Conservation (phyloP, 129 eudicot species). For the Tagetes erecta region DNA sequence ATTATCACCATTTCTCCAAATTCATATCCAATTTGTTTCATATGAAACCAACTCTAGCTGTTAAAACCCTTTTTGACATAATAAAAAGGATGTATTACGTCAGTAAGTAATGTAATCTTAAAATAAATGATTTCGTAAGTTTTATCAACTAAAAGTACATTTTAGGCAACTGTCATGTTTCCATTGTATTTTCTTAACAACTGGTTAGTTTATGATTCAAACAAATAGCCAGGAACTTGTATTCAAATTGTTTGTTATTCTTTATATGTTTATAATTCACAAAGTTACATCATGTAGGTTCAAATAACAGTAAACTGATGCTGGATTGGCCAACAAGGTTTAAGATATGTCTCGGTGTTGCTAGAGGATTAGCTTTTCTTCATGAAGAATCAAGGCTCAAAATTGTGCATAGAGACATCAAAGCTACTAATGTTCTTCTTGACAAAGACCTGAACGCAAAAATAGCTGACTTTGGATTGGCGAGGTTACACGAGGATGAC, state of each 20-base stretch:
- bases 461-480: conserved; percentile 81
- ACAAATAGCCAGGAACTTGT: not conserved
- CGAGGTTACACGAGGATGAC: conserved; percentile 61
- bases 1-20: not conserved
- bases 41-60: no score
- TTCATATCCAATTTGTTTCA: not conserved
- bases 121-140: not conserved
- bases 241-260: not conserved
- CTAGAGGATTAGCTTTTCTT: conserved; percentile 70
- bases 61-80: not conserved
- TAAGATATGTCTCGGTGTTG: conserved; percentile 65
- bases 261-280: conserved; percentile 3
- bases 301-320: conserved; percentile 34
- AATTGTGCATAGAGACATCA: conserved; percentile 80
- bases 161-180: not conserved
- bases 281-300: conserved; percentile 32
- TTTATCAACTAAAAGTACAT: not conserved
- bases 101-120: not conserved
- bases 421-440: conserved; percentile 73
- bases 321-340: conserved; percentile 73
- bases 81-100: not conserved
- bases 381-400: conserved; percentile 80
- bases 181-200: not conserved
- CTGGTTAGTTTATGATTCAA: conserved; percentile 1
- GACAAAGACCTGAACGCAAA: conserved; percentile 63